Evolutionary conservation across 129 eudicot species (phyloP).

Genomic region (Flaveria ramosissima): DNA sequence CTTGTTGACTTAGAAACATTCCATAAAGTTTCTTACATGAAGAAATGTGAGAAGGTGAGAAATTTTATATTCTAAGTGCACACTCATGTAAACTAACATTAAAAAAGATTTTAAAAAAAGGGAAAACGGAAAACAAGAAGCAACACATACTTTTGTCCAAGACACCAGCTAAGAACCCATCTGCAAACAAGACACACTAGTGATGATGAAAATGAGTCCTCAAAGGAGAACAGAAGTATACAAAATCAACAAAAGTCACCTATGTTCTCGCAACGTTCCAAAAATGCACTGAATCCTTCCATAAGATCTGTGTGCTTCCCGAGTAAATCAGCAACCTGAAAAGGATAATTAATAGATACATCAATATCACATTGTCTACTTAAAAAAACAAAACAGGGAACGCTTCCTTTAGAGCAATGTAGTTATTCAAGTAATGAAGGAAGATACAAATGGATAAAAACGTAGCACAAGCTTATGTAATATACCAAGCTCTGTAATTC

Average conservation of each 20-base stretch:
- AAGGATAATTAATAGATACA: background rate
- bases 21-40: slow-evolving; percentile 74
- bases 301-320: slow-evolving; percentile 91
- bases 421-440: slow-evolving; percentile 1
- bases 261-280: slow-evolving; percentile 87
- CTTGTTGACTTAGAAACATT: slow-evolving; percentile 60
- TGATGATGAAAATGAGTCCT: slow-evolving; percentile 2
- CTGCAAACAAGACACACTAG: slow-evolving; percentile 49
- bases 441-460: slow-evolving; percentile 2
- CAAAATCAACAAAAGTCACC: slow-evolving; percentile 42
- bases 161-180: slow-evolving; percentile 94
- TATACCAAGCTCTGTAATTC: slow-evolving; percentile 90
- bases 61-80: background rate
- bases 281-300: slow-evolving; percentile 88
- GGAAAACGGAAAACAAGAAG: slow-evolving; percentile 1
- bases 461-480: slow-evolving; percentile 4
- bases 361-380: slow-evolving; percentile 8
- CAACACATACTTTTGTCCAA: slow-evolving; percentile 83
- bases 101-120: background rate
- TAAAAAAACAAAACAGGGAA: background rate
- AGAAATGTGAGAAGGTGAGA: background rate
- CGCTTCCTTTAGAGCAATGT: slow-evolving; percentile 13
- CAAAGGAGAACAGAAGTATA: slow-evolving; percentile 3
- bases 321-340: slow-evolving; percentile 92
- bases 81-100: background rate